A percentile compares a stretch with the other conserved stretches of the same genome.
Evolutionary conservation across 148 eudicot genomes (phyloP).

Genomic region (Rhododendron kiyosumense): DNA sequence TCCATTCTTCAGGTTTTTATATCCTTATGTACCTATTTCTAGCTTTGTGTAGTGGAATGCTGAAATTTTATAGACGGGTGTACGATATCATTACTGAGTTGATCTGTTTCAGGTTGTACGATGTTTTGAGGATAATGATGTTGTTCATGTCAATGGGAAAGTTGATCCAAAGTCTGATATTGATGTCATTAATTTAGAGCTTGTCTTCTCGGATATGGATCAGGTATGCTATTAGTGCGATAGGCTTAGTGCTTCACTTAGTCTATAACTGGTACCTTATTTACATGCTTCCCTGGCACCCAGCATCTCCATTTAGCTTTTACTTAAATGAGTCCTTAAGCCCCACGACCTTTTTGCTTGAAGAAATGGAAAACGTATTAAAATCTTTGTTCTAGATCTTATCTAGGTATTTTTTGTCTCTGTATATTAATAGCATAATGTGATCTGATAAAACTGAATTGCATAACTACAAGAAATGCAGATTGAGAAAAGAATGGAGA

Average conservation of each 20-base stretch:
- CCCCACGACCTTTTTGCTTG: not conserved
- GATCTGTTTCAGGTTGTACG: conserved; percentile 76
- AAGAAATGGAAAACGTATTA: not conserved
- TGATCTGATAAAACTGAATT: conserved; percentile 29
- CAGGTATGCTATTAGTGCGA: conserved; percentile 51
- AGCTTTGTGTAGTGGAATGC: not conserved
- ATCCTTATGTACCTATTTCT: not conserved
- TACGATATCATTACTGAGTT: not conserved
- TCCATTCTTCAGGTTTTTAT: conserved; percentile 79
- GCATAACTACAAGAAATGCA: conserved; percentile 50
- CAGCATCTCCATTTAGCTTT: not conserved
- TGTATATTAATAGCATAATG: not conserved
- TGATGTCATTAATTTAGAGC: conserved; percentile 90
- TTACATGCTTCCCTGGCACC: not conserved
- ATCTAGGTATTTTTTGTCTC: not conserved
- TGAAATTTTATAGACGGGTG: not conserved
- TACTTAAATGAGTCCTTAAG: not conserved
- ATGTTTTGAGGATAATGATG: conserved; percentile 97
- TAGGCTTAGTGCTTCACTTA: not conserved
- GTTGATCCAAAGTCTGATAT: conserved; percentile 94
- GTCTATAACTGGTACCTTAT: not conserved
- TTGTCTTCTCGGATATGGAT: conserved; percentile 84
- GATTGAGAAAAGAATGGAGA: conserved; percentile 96
- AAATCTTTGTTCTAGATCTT: not conserved
- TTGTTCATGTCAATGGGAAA: conserved; percentile 88